These are phyloP conservation scores for Dispira simplex DNA, from an alignment of 192 early-diverging fungal genomes.

Conservation along the genomic window DNA sequence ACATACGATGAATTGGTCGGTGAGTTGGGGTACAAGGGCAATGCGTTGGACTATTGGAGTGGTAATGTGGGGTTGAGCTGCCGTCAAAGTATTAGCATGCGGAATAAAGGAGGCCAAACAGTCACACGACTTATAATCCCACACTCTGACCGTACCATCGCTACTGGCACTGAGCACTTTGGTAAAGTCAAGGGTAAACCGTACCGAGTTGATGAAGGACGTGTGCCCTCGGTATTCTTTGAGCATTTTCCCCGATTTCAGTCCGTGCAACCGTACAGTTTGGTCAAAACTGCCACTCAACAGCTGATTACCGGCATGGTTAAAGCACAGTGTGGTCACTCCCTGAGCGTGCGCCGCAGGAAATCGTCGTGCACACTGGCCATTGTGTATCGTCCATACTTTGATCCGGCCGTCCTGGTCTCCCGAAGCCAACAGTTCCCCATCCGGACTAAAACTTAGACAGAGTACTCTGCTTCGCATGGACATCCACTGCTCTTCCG, in stretches of 20 bases:
- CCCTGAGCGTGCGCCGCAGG: slow-evolving; percentile 73
- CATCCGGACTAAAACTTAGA: slow-evolving; percentile 61
- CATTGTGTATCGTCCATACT: slow-evolving; percentile 72
- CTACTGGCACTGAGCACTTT: slow-evolving; percentile 64
- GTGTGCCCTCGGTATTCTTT: slow-evolving; percentile 88
- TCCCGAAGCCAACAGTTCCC: slow-evolving; percentile 71
- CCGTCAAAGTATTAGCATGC: slow-evolving; percentile 30
- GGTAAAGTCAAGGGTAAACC: slow-evolving; percentile 53
- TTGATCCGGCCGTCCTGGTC: slow-evolving; percentile 72
- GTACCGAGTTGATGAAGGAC: slow-evolving; percentile 68
- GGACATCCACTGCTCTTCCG: slow-evolving; percentile 68
- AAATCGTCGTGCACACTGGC: slow-evolving; percentile 53
- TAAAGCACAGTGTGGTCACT: slow-evolving; percentile 67
- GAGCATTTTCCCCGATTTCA: slow-evolving; percentile 83
- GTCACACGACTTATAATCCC: slow-evolving; percentile 66
- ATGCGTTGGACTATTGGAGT: slow-evolving; percentile 35
- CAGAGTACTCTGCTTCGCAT: slow-evolving; percentile 78
- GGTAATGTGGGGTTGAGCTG: slow-evolving; percentile 27
- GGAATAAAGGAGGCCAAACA: slow-evolving; percentile 47
- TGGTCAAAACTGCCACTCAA: slow-evolving; percentile 69
- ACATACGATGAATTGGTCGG: slow-evolving; percentile 57
- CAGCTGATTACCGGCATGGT: slow-evolving; percentile 59
- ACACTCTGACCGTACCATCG: slow-evolving; percentile 84
- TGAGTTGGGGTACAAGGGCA: slow-evolving; percentile 40
- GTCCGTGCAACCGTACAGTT: slow-evolving; percentile 67